Evolutionary conservation across 73 alveolate genomes (phyloP).

Genomic region (Effrenium voratum): DNA sequence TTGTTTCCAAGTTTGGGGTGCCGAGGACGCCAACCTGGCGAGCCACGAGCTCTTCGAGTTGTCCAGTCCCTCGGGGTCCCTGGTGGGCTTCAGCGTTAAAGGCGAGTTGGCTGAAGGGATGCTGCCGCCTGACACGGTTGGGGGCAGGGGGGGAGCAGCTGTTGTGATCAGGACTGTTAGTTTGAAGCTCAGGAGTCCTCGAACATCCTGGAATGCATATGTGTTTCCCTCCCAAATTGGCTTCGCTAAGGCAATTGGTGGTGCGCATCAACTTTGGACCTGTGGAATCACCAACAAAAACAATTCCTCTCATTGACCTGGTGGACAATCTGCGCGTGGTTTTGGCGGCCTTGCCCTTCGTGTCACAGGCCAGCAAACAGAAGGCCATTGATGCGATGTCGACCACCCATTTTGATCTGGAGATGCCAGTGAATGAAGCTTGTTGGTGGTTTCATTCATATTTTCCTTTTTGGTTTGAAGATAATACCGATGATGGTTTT

Average conservation of each 20-base stretch:
- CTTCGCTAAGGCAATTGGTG: background rate
- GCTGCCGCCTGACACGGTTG: background rate
- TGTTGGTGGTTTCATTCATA: background rate
- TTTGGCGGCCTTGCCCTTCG: slow-evolving; percentile 29
- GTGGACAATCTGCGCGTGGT: slow-evolving; percentile 49
- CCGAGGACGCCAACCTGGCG: background rate
- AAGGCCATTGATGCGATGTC: slow-evolving; percentile 40
- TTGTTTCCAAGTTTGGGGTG: no score
- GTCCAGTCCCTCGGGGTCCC: slow-evolving; percentile 38
- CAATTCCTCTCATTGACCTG: slow-evolving; percentile 42
- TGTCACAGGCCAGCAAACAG: slow-evolving; percentile 50
- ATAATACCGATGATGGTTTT: background rate
- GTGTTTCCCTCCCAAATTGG: no score
- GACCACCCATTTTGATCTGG: slow-evolving; percentile 25
- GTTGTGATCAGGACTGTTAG: background rate
- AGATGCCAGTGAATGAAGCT: background rate
- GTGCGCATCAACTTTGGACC: slow-evolving; percentile 51
- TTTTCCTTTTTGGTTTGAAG: background rate
- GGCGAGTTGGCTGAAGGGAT: slow-evolving; percentile 5
- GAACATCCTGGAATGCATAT: no score
- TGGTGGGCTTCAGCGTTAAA: slow-evolving; percentile 81
- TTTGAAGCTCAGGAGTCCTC: no score
- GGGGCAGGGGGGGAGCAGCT: background rate
- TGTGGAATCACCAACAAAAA: slow-evolving; percentile 18
- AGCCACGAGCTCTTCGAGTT: slow-evolving; percentile 37